A percentile compares a stretch with the other conserved stretches of the same genome.
These are phyloP conservation scores for Podosphaera fusca DNA, from an alignment of 2,329 filamentous ascomycete species.

Conservation along the genomic window DNA sequence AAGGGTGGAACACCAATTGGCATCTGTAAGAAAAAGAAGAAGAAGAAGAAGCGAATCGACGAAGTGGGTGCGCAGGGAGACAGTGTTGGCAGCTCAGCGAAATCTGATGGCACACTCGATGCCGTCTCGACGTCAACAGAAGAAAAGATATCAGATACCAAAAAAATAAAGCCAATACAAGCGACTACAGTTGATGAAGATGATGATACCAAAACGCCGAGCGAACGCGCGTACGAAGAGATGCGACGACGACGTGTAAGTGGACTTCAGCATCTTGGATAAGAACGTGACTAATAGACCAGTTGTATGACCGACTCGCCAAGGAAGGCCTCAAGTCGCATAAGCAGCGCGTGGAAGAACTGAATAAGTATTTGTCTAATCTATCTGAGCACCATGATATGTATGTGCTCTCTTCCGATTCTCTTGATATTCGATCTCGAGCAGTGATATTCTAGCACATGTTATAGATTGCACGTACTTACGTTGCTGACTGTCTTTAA, in stretches of 20 bases:
- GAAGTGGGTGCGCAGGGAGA: background rate
- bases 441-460: too few relatives aligned
- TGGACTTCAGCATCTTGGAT: background rate
- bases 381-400: constrained; percentile 97
- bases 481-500: background rate
- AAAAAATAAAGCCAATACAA: background rate
- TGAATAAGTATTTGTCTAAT: constrained; percentile 80
- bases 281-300: constrained; percentile 2
- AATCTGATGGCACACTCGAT: constrained; percentile 15
- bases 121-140: constrained; percentile 2
- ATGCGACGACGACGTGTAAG: constrained; percentile 42
- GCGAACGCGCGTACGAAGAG: constrained; percentile 64
- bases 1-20: constrained; percentile 50
- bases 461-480: background rate
- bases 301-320: constrained; percentile 64
- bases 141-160: constrained; percentile 5
- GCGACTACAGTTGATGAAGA: constrained; percentile 13
- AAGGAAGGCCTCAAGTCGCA: constrained; percentile 78
- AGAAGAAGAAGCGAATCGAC: constrained; percentile 13
- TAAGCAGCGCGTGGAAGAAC: constrained; percentile 84
- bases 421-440: background rate
- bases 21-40: constrained; percentile 41
- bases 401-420: constrained; percentile 16
- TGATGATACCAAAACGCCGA: constrained; percentile 47
- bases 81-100: background rate